Evolutionary conservation across 2,329 filamentous ascomycete genomes (phyloP).

Genomic region (Coleophoma crateriformis): DNA sequence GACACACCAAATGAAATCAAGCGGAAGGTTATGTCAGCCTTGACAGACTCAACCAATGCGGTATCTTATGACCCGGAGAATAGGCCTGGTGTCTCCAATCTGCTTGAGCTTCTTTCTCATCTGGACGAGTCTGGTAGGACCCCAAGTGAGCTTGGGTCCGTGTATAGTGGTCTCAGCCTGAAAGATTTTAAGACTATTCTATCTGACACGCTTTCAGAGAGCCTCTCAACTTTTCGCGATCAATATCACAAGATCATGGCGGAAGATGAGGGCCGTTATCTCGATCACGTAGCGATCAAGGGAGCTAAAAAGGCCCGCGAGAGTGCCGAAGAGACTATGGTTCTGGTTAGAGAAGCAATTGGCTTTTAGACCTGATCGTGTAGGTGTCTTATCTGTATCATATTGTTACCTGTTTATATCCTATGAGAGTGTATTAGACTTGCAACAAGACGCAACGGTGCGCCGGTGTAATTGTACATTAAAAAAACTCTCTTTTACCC

Average conservation of each 20-base stretch:
- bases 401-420: too few species aligned
- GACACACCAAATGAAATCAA: conserved; percentile 60
- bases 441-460: too few species aligned
- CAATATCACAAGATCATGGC: conserved; percentile 48
- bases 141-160: conserved; percentile 33
- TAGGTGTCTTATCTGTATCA: too few species aligned
- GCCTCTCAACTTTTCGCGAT: conserved; percentile 48
- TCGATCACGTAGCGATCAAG: conserved; percentile 51
- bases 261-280: conserved; percentile 39
- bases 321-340: conserved; percentile 50
- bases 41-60: conserved; percentile 65
- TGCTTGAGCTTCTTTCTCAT: conserved; percentile 74
- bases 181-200: conserved; percentile 60
- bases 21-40: conserved; percentile 63
- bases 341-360: conserved; percentile 34
- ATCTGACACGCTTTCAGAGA: conserved; percentile 47
- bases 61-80: conserved; percentile 66
- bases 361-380: conserved; percentile 24
- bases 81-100: conserved; percentile 81
- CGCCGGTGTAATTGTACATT: too few species aligned
- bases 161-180: conserved; percentile 39
- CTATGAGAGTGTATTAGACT: too few species aligned
- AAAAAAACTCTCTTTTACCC: too few species aligned
- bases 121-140: conserved; percentile 44
- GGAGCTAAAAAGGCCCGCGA: conserved; percentile 56